These are phyloP conservation scores for Cicer judaicum DNA, from an alignment of 306 rosid species.

Conservation along the genomic window DNA sequence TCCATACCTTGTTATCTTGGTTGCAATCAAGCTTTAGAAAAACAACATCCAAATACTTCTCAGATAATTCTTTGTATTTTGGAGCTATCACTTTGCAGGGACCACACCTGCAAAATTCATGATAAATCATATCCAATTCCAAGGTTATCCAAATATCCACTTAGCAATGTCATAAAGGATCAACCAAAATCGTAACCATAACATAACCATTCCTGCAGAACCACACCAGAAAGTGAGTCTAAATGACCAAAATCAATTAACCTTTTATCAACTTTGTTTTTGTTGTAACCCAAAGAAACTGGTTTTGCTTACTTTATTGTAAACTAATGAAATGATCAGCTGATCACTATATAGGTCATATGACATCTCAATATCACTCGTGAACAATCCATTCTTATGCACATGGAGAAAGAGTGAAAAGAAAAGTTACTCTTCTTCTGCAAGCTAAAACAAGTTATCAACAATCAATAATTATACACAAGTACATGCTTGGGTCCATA, in stretches of 20 bases:
- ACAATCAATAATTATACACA: constrained; percentile 1
- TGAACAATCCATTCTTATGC: constrained; percentile 21
- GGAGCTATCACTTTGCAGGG: constrained; percentile 99
- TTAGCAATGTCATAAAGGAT: constrained; percentile 18
- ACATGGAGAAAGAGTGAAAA: background rate
- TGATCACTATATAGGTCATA: background rate
- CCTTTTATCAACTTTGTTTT: constrained; percentile 15
- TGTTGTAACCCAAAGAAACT: constrained; percentile 20
- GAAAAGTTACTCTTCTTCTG: background rate
- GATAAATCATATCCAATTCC: constrained; percentile 28
- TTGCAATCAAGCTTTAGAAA: constrained; percentile 96
- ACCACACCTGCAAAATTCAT: constrained; percentile 77
- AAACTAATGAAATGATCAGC: constrained; percentile 23
- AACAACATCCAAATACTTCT: constrained; percentile 83
- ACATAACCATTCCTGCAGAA: constrained; percentile 26
- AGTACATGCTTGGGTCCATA: constrained; percentile 15
- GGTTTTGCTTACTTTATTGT: background rate
- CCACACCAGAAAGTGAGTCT: background rate
- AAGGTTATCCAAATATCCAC: constrained; percentile 37
- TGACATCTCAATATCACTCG: constrained; percentile 28
- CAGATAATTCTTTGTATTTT: constrained; percentile 69
- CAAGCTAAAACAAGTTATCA: constrained; percentile 23
- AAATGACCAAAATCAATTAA: constrained; percentile 18
- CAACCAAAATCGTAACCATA: constrained; percentile 7
- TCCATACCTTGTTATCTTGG: constrained; percentile 83